phyloP scores from a whole-genome alignment of 2,329 filamentous ascomycete genomes.

The Epichloe sibirici region DNA sequence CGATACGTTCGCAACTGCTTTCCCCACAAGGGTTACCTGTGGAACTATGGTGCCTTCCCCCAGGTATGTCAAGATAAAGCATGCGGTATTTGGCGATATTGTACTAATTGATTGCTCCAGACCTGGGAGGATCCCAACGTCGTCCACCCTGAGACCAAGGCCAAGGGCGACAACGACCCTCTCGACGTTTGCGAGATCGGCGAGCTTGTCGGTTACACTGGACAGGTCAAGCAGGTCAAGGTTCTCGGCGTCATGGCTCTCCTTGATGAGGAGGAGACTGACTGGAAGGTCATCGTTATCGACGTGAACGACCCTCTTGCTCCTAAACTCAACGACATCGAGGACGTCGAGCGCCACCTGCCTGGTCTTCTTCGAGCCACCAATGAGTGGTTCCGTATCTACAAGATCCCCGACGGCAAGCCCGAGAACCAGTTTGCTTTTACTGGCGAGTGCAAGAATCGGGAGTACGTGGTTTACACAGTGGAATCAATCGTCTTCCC shows the following conservation, averaged over 20 bases:
- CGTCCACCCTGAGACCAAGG: constrained; percentile 96
- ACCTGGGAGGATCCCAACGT: constrained; percentile 98
- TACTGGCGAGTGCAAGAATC: constrained; percentile 99
- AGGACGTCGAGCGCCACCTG: constrained; percentile 97
- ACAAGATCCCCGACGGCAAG: constrained; percentile 99
- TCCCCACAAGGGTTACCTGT: constrained; percentile 99
- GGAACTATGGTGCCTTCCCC: constrained; percentile 99
- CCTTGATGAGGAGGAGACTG: constrained; percentile 98
- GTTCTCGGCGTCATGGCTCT: constrained; percentile 98
- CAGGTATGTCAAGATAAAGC: constrained; percentile 47
- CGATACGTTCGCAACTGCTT: constrained; percentile 99
- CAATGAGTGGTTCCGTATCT: constrained; percentile 99
- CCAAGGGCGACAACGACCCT: constrained; percentile 98
- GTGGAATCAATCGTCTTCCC: too few species aligned
- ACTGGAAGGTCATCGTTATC: constrained; percentile 99
- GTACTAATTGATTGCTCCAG: constrained; percentile 30
- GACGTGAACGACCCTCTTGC: constrained; percentile 96
- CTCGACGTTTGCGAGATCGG: constrained; percentile 99
- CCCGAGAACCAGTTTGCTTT: constrained; percentile 99
- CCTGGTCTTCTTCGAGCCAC: constrained; percentile 93
- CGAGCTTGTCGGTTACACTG: constrained; percentile 89
- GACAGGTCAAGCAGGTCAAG: constrained; percentile 99
- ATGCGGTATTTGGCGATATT: not conserved
- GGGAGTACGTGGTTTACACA: constrained; percentile 46
- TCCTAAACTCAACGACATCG: constrained; percentile 92